Evolutionary conservation across 768 basidiomycete species (phyloP).

Genomic region (Suillus subluteus): DNA sequence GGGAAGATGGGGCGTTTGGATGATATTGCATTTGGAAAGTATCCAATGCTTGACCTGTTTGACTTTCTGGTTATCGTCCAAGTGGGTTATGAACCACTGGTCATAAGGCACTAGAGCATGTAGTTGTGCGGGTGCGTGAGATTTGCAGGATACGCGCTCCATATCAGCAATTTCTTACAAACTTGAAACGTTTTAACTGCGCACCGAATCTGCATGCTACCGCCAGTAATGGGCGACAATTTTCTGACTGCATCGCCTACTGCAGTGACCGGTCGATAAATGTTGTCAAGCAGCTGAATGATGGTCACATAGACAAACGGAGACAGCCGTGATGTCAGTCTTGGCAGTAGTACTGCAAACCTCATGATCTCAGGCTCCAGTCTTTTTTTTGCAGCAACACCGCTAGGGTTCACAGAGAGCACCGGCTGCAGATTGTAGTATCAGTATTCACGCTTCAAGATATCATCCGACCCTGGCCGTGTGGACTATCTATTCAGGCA

Average conservation of each 20-base stretch:
- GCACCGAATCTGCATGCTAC: conserved; percentile 62
- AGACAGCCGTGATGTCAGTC: conserved; percentile 6
- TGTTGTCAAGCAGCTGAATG: neutral
- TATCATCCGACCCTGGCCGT: neutral
- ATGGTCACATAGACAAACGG: conserved; percentile 4
- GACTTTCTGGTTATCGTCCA: conserved; percentile 63
- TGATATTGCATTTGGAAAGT: conserved; percentile 56
- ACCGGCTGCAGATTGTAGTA: neutral
- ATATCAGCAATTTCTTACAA: neutral
- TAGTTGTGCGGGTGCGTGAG: neutral
- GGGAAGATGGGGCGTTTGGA: conserved; percentile 33
- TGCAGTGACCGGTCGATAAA: neutral
- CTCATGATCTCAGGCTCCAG: neutral
- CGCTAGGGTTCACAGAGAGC: neutral
- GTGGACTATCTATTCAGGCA: neutral
- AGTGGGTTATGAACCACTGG: conserved; percentile 77
- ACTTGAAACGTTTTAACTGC: conserved; percentile 24
- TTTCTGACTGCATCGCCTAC: conserved; percentile 15
- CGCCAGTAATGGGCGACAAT: conserved; percentile 35
- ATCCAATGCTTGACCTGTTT: conserved; percentile 66
- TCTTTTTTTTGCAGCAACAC: neutral
- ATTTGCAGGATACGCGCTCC: conserved; percentile 6
- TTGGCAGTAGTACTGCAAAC: neutral
- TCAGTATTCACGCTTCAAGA: neutral
- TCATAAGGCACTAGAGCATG: conserved; percentile 62